Base-by-base conservation (phyloP, 192 early-diverging fungal species). In the Lobosporangium transversale region DNA sequence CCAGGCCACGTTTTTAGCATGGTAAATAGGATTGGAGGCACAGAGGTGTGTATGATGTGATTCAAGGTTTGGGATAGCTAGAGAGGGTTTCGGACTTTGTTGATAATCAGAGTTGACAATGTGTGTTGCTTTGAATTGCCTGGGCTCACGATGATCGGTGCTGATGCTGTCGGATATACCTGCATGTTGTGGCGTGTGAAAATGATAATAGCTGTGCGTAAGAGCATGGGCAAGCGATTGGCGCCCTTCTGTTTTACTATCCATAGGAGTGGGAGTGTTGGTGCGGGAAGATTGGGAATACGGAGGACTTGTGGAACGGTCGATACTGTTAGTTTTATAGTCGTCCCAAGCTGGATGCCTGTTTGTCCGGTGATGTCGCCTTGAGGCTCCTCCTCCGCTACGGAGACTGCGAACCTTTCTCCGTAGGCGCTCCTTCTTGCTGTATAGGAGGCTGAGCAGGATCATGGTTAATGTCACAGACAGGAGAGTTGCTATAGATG, bases 361-460 rank as follows among this genome's bases (percentile, higher is more conserved):
- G n/a, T 36, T 43, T 23, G 47, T 53, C 33, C 20, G 27, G 4
- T 30, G 52, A 50, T 56, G 59, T 6, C 59, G 62, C 32, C 48
- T 48, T 17, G 57, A 35, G 31, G 23, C 10, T 23, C 30, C 58
- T 15, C 58, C 42, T 23, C 30, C 58, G 15, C 58, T 36, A 10
- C 64, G 59, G 47, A 43, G 45, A 32, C 52, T 54, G 42, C 52
- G 59, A 3, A 47, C 49, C 26, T 31, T 59, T 18, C 53, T 51
- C 1, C 73, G 64, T 23, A 61, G 5, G 21, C 35, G 47, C 20
- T 62, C 40, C 47, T 58, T 76, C 53, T 62, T 76, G 64, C 33
- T 55, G 58, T 76, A 65, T 30, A 76, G 63, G 35, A 76, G 73
- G 49, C 73, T 76, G 35, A 76, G 64, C 21, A 76, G 24, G 59